These are phyloP conservation scores for Aspergillus cristatus DNA, from an alignment of 495 filamentous ascomycete species.

Conservation along the genomic window DNA sequence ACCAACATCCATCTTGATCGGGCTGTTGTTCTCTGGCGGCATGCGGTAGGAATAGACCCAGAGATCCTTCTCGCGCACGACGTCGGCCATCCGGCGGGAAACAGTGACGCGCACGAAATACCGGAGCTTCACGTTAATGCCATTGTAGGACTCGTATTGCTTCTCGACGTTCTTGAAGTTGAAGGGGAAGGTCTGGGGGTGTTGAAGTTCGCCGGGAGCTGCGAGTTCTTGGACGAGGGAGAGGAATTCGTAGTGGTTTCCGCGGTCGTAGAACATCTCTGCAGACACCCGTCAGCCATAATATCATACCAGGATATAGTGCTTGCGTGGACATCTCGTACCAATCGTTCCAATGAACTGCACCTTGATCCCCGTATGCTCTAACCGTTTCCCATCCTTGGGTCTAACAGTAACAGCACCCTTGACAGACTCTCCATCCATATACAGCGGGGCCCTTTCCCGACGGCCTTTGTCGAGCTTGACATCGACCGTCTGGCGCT, in stretches of 20 bases:
- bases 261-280: constrained; percentile 99
- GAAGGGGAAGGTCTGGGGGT: constrained; percentile 98
- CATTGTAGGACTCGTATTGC: constrained; percentile 99
- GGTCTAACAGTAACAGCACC: constrained; percentile 89
- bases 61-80: constrained; percentile 97
- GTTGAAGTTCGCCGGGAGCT: constrained; percentile 91
- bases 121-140: constrained; percentile 97
- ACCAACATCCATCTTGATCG: constrained; percentile 99
- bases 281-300: neutral
- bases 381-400: constrained; percentile 95
- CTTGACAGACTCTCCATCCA: constrained; percentile 97
- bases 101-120: constrained; percentile 98
- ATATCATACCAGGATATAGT: neutral
- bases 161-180: constrained; percentile 99
- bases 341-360: constrained; percentile 99
- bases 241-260: constrained; percentile 98
- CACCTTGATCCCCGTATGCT: constrained; percentile 99
- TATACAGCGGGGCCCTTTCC: constrained; percentile 93
- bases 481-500: constrained; percentile 89
- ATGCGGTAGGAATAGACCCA: constrained; percentile 99
- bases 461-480: constrained; percentile 95
- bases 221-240: constrained; percentile 93
- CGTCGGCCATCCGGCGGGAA: constrained; percentile 91
- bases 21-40: constrained; percentile 94
- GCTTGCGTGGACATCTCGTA: constrained; percentile 23